phyloP scores from a whole-genome alignment of 2,329 filamentous ascomycete species.

The Chalara sp. region DNA sequence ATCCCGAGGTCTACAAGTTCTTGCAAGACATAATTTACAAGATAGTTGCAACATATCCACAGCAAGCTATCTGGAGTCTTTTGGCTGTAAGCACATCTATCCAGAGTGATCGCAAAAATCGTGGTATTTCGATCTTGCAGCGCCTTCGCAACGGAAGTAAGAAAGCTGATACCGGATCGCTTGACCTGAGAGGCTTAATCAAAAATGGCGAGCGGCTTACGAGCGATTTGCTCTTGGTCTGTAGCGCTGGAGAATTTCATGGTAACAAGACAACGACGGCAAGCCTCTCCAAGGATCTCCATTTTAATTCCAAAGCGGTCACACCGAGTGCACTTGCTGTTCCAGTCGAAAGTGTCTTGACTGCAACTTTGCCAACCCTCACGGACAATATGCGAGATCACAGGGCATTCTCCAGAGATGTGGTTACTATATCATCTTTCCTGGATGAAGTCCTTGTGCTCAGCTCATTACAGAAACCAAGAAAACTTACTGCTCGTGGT shows the following conservation, averaged over 20 bases:
- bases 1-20: constrained; percentile 67
- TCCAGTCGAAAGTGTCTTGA: constrained; percentile 78
- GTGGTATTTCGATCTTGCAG: constrained; percentile 46
- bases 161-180: constrained; percentile 42
- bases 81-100: constrained; percentile 80
- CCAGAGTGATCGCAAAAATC: constrained; percentile 57
- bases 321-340: constrained; percentile 83
- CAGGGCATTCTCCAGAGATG: constrained; percentile 79
- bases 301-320: constrained; percentile 74
- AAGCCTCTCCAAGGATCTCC: constrained; percentile 69
- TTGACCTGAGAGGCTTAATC: constrained; percentile 66
- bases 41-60: constrained; percentile 81
- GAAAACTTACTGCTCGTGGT: constrained; percentile 80
- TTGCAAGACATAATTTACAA: constrained; percentile 76
- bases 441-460: constrained; percentile 84
- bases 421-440: constrained; percentile 76
- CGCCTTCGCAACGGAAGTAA: constrained; percentile 39
- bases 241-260: constrained; percentile 68
- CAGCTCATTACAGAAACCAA: constrained; percentile 84
- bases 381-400: constrained; percentile 71
- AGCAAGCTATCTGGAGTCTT: constrained; percentile 86
- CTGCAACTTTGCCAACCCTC: constrained; percentile 68
- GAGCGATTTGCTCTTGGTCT: constrained; percentile 73
- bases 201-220: constrained; percentile 75
- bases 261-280: constrained; percentile 60